A percentile compares a stretch with the other conserved stretches of the same genome.
phyloP scores from a whole-genome alignment of 768 basidiomycete genomes.

The Tylopilus subfusipes region DNA sequence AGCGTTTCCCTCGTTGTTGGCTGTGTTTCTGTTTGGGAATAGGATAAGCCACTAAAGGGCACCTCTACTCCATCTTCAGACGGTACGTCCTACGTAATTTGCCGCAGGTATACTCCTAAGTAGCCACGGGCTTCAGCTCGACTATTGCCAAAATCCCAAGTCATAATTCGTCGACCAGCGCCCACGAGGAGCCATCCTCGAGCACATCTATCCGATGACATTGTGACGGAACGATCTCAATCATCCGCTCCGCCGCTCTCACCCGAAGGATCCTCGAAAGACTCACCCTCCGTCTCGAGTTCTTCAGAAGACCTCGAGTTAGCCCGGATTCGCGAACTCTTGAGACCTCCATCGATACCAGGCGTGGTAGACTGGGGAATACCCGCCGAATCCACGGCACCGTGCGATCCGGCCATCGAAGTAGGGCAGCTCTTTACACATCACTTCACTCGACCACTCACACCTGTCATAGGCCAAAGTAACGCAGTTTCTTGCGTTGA shows the following conservation, averaged over 20 bases:
- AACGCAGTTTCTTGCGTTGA: constrained; percentile 70
- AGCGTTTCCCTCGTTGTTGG: constrained; percentile 66
- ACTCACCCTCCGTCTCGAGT: constrained; percentile 13
- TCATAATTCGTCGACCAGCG: constrained; percentile 53
- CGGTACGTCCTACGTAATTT: constrained; percentile 15
- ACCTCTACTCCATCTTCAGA: constrained; percentile 27
- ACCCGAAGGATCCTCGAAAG: constrained; percentile 18
- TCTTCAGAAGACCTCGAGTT: constrained; percentile 44
- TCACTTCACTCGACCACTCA: not conserved
- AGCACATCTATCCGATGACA: constrained; percentile 48
- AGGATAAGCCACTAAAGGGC: constrained; percentile 55
- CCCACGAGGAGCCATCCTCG: constrained; percentile 49
- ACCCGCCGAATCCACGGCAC: constrained; percentile 49
- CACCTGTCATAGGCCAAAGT: constrained; percentile 63
- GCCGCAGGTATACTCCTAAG: not conserved
- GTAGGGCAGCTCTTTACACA: constrained; percentile 35
- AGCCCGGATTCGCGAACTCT: constrained; percentile 47
- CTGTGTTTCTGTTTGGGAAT: constrained; percentile 55
- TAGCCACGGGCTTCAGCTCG: constrained; percentile 31
- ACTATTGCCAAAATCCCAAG: constrained; percentile 48
- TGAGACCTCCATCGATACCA: constrained; percentile 61
- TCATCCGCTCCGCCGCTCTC: not conserved
- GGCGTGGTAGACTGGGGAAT: constrained; percentile 77
- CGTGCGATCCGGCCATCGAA: constrained; percentile 61
- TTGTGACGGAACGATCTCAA: constrained; percentile 20